Evolutionary conservation across 2,329 filamentous ascomycete genomes (phyloP).

Genomic region (Colletotrichum horii): DNA sequence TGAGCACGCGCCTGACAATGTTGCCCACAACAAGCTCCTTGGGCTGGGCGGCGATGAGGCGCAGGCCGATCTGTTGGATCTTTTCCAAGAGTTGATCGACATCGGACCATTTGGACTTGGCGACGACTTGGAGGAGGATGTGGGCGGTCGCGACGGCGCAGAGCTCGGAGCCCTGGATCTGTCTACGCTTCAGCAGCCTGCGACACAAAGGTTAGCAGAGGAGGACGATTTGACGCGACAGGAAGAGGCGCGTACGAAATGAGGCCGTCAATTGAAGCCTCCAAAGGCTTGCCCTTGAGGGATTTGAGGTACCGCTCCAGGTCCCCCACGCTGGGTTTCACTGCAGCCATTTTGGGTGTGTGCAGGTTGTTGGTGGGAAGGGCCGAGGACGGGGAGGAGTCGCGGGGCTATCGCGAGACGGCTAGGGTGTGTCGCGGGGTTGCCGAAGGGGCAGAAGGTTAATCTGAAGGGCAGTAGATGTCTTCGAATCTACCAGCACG

Average conservation of each 20-base stretch:
- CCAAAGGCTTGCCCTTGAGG: constrained; percentile 76
- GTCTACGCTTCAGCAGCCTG: constrained; percentile 86
- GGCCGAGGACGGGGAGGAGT: background rate
- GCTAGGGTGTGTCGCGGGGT: background rate
- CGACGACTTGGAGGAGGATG: constrained; percentile 85
- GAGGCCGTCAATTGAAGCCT: constrained; percentile 82
- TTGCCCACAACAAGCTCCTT: constrained; percentile 93
- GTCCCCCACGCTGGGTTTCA: constrained; percentile 69
- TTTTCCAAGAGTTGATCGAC: constrained; percentile 80
- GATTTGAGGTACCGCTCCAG: constrained; percentile 81
- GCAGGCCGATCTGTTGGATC: constrained; percentile 78
- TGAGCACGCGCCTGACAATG: constrained; percentile 87
- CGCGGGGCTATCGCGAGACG: constrained; percentile 1
- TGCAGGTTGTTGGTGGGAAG: background rate
- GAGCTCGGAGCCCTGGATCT: constrained; percentile 85
- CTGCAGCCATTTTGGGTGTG: constrained; percentile 56
- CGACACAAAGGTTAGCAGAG: constrained; percentile 5
- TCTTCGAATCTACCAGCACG: background rate
- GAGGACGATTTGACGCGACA: background rate
- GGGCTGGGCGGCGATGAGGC: constrained; percentile 82
- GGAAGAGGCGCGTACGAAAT: constrained; percentile 71
- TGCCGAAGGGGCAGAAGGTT: background rate
- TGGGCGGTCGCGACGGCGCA: constrained; percentile 92
- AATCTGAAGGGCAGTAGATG: background rate
- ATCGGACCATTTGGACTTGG: constrained; percentile 78